These are phyloP conservation scores for Dendrobium officinale DNA, from an alignment of 106 monocot species.

Conservation along the genomic window DNA sequence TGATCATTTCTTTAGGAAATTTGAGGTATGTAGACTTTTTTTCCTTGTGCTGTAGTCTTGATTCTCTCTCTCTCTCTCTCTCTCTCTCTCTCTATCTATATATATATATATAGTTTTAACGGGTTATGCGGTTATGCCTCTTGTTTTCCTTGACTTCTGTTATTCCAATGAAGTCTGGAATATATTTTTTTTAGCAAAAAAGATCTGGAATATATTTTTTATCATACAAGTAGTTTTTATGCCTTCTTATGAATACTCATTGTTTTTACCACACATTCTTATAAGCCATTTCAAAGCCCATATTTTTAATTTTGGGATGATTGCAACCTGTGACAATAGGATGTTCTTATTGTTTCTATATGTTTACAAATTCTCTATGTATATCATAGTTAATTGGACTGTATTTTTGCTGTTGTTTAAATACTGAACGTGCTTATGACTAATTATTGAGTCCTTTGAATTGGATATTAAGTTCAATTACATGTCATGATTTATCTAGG, in stretches of 20 bases:
- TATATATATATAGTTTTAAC: not conserved
- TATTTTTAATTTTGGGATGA: not conserved
- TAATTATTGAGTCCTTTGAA: not conserved
- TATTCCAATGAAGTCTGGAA: not conserved
- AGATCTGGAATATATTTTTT: not conserved
- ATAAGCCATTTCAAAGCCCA: not conserved
- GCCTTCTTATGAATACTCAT: not conserved
- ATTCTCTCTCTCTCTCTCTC: not conserved
- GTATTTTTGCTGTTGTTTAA: not conserved
- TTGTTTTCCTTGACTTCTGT: not conserved
- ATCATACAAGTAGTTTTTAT: not conserved
- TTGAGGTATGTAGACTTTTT: constrained; percentile 19
- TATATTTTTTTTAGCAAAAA: not conserved
- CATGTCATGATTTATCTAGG: not conserved
- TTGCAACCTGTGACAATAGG: not conserved
- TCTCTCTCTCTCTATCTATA: too few relatives aligned
- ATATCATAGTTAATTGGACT: not conserved
- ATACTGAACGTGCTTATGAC: not conserved
- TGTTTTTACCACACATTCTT: not conserved
- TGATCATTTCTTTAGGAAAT: constrained; percentile 2
- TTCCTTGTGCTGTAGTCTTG: not conserved
- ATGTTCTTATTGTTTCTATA: not conserved
- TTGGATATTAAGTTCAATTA: not conserved
- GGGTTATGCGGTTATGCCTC: not conserved
- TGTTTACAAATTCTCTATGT: not conserved